Conservation (phyloP, 495 filamentous ascomycete species). For the Tricharina praecox region DNA sequence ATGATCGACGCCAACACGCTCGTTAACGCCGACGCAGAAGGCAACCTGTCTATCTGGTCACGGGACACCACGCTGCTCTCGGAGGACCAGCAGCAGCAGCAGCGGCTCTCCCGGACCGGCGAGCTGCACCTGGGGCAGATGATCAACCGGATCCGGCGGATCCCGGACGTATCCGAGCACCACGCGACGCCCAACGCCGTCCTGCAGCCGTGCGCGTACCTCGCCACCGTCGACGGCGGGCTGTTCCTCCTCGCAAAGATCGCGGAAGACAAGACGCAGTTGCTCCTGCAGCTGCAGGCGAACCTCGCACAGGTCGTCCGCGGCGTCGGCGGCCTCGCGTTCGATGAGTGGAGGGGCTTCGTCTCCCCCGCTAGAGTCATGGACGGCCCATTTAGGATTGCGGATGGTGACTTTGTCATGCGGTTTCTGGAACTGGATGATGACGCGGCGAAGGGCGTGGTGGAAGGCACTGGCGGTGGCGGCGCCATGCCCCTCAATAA, state of each 20-base stretch:
- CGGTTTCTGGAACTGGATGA: conserved; percentile 56
- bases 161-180: neutral
- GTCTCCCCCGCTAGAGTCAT: conserved; percentile 49
- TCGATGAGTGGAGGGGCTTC: conserved; percentile 64
- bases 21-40: conserved; percentile 67
- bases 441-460: conserved; percentile 46
- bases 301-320: conserved; percentile 41
- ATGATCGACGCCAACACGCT: conserved; percentile 55
- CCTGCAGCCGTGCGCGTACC: conserved; percentile 54
- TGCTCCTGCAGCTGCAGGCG: conserved; percentile 68
- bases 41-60: conserved; percentile 66
- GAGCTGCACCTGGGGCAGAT: conserved; percentile 80
- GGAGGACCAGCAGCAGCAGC: conserved; percentile 42
- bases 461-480: conserved; percentile 31
- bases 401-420: conserved; percentile 86
- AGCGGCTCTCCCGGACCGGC: conserved; percentile 51
- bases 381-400: conserved; percentile 67
- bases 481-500: conserved; percentile 40
- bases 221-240: conserved; percentile 81
- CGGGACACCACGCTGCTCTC: conserved; percentile 39
- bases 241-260: conserved; percentile 81
- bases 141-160: conserved; percentile 41
- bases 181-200: neutral
- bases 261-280: conserved; percentile 46
- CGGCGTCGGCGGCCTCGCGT: conserved; percentile 53